These are phyloP conservation scores for Trypanosoma lewisi DNA, from an alignment of 208 protist species.

Conservation along the genomic window DNA sequence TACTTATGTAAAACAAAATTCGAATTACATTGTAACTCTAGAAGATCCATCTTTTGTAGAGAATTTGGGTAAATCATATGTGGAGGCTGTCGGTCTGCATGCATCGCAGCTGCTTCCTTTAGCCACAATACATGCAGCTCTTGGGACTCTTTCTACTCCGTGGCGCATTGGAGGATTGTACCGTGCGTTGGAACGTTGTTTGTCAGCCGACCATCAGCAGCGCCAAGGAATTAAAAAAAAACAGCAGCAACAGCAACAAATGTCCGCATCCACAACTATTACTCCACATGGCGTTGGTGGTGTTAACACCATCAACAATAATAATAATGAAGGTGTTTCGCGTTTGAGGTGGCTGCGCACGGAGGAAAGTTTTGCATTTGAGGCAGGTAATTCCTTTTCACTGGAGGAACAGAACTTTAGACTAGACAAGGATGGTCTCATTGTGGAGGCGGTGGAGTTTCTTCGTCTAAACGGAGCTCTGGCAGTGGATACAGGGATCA, in stretches of 20 bases:
- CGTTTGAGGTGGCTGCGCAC: neutral
- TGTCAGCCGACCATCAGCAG: conserved; percentile 39
- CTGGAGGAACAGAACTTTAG: conserved; percentile 24
- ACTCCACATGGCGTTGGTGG: neutral
- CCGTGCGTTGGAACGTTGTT: conserved; percentile 47
- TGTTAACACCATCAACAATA: no score
- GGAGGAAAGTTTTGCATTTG: neutral
- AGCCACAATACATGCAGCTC: conserved; percentile 33
- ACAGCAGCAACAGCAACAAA: conserved; percentile 27
- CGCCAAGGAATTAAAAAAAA: conserved; percentile 24
- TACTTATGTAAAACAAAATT: conserved; percentile 41
- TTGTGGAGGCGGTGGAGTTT: conserved; percentile 73
- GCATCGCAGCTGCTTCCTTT: conserved; percentile 62
- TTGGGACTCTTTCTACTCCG: conserved; percentile 45
- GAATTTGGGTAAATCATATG: conserved; percentile 47
- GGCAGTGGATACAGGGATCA: conserved; percentile 50
- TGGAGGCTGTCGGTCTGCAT: conserved; percentile 39
- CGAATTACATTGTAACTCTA: conserved; percentile 60
- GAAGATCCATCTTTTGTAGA: conserved; percentile 39
- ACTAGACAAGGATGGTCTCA: conserved; percentile 47
- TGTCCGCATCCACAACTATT: neutral
- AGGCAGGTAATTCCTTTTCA: neutral
- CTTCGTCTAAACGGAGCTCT: conserved; percentile 51
- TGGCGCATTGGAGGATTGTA: conserved; percentile 66
- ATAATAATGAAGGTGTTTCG: neutral